A percentile compares a stretch with the other conserved stretches of the same genome.
phyloP scores from a whole-genome alignment of 2,329 filamentous ascomycete genomes.

The Fusarium nodosum region DNA sequence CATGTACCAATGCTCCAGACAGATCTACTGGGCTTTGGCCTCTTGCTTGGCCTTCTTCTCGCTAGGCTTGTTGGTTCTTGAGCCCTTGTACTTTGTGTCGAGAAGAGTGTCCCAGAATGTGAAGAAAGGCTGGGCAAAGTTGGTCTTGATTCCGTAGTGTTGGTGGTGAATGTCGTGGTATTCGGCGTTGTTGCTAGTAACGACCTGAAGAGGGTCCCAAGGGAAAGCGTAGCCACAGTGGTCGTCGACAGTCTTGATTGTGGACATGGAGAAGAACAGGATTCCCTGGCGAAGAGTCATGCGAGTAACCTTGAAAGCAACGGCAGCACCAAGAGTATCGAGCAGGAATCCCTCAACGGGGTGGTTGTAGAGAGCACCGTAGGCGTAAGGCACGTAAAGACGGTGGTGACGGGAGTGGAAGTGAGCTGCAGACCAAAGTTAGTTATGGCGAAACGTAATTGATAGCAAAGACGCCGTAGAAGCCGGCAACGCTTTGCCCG shows the following conservation, averaged over 20 bases:
- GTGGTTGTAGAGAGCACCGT: conserved; percentile 96
- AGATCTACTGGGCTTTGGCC: conserved; percentile 28
- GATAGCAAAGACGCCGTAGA: not conserved
- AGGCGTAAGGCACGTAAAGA: conserved; percentile 97
- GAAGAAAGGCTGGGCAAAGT: conserved; percentile 93
- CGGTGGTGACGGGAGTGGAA: conserved; percentile 97
- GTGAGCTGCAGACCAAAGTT: conserved; percentile 66
- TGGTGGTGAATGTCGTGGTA: conserved; percentile 99
- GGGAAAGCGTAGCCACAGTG: conserved; percentile 97
- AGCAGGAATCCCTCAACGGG: conserved; percentile 93
- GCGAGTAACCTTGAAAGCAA: conserved; percentile 83
- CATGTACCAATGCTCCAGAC: conserved; percentile 42
- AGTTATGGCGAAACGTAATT: not conserved
- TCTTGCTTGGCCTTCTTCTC: conserved; percentile 46
- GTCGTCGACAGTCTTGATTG: conserved; percentile 97
- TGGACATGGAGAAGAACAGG: conserved; percentile 88
- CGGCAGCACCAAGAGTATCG: conserved; percentile 87
- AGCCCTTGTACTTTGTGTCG: conserved; percentile 85
- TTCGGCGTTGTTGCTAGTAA: conserved; percentile 94
- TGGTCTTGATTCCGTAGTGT: conserved; percentile 98
- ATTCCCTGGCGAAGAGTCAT: conserved; percentile 91
- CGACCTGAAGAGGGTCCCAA: conserved; percentile 91
- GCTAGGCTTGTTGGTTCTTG: conserved; percentile 59
- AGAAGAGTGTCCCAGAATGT: conserved; percentile 92
- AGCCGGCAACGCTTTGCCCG: not conserved